phyloP scores from a whole-genome alignment of 2,329 filamentous ascomycete genomes.

The Nannizziopsis arthrosporioides region DNA sequence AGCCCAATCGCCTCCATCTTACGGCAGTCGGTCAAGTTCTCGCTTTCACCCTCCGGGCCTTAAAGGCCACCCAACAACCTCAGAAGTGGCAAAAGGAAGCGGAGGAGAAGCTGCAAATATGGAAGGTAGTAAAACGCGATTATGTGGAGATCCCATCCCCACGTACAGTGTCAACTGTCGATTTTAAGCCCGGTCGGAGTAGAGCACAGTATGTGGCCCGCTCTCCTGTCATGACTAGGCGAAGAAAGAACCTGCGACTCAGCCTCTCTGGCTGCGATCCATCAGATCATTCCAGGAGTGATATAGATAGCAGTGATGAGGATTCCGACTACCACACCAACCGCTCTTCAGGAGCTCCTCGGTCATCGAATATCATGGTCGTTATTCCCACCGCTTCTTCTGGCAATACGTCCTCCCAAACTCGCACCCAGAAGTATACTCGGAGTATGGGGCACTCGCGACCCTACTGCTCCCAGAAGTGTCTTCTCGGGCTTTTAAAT shows the following conservation, averaged over 20 bases:
- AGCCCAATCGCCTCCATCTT: slow-evolving; percentile 20
- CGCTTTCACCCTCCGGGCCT: slow-evolving; percentile 22
- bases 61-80: slow-evolving; percentile 15
- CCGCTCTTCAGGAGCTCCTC: no score
- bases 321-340: slow-evolving; percentile 10
- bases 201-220: slow-evolving; percentile 2
- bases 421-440: background rate
- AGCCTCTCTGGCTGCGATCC: slow-evolving; percentile 3
- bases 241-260: slow-evolving; percentile 1
- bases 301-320: slow-evolving; percentile 6
- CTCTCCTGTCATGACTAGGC: slow-evolving; percentile 12
- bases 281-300: background rate
- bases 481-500: slow-evolving; percentile 33
- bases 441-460: slow-evolving; percentile 10
- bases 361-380: slow-evolving; percentile 11
- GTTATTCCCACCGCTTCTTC: slow-evolving; percentile 7
- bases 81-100: slow-evolving; percentile 18
- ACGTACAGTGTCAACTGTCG: slow-evolving; percentile 7
- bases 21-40: slow-evolving; percentile 25
- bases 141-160: background rate
- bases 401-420: slow-evolving; percentile 8
- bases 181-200: slow-evolving; percentile 3
- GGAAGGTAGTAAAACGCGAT: slow-evolving; percentile 20
- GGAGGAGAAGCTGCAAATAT: slow-evolving; percentile 15
- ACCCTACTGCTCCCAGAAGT: slow-evolving; percentile 32